Percentiles rank a stretch among this genome's conserved stretches.
Evolutionary conservation across 2,329 filamentous ascomycete genomes (phyloP).

Genomic region (Fusarium algeriense): DNA sequence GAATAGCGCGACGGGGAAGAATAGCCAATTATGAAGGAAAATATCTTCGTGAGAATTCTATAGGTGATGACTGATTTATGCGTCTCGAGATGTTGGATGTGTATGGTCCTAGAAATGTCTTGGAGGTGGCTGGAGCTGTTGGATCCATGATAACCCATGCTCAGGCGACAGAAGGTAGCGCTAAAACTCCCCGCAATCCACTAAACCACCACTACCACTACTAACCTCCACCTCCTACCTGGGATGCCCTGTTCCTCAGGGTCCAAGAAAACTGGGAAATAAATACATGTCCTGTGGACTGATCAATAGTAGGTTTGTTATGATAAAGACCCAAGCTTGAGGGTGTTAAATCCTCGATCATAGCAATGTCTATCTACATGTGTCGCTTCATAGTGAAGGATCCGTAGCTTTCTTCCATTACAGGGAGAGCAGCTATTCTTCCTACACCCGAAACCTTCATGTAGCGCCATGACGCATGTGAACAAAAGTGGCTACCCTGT

Average conservation of each 20-base stretch:
- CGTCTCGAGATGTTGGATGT: constrained; percentile 11
- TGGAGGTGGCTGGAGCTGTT: constrained; percentile 20
- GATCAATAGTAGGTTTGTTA: no score
- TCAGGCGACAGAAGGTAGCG: constrained; percentile 8
- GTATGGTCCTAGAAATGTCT: not conserved
- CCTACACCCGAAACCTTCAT: not conserved
- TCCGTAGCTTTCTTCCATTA: not conserved
- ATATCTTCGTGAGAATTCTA: not conserved
- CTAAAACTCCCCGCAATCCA: constrained; percentile 19
- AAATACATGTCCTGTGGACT: no score
- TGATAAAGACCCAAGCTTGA: no score
- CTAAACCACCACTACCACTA: constrained; percentile 3
- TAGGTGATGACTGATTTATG: constrained; percentile 6
- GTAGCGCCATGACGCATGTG: not conserved
- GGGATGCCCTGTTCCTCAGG: no score
- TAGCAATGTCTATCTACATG: no score
- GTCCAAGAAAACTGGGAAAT: no score
- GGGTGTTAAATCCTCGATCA: not conserved
- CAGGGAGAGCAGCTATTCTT: not conserved
- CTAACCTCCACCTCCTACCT: no score
- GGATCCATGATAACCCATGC: constrained; percentile 7
- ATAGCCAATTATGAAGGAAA: not conserved
- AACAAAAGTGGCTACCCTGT: not conserved
- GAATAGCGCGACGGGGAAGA: not conserved
- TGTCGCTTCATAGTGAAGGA: not conserved